phyloP scores from a whole-genome alignment of 1,284 basidiomycete species.

The Puccinia brachypodii region DNA sequence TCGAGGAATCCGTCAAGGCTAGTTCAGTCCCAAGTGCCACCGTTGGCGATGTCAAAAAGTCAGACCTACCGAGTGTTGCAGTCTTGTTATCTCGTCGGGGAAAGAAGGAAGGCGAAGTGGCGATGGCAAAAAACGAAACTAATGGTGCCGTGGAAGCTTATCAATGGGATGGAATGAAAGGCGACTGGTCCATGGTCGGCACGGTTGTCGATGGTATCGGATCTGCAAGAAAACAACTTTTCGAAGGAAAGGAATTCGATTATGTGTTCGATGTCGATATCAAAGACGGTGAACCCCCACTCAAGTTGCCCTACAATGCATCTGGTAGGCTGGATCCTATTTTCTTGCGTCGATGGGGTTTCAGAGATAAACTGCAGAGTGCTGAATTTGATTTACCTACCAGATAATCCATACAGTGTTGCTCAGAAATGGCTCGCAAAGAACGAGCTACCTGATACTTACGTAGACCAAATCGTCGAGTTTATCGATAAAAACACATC shows the following conservation, averaged over 20 bases:
- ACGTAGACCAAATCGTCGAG: conserved; percentile 84
- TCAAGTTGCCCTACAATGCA: conserved; percentile 92
- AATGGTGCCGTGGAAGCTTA: conserved; percentile 53
- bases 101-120: conserved; percentile 45
- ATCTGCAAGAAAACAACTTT: conserved; percentile 78
- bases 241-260: conserved; percentile 88
- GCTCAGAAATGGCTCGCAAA: conserved; percentile 83
- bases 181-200: conserved; percentile 87
- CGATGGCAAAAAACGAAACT: conserved; percentile 40
- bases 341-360: not conserved
- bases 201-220: conserved; percentile 94
- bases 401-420: conserved; percentile 88
- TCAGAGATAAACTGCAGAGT: not conserved
- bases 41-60: conserved; percentile 52
- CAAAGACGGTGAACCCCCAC: conserved; percentile 82
- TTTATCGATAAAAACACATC: conserved; percentile 92
- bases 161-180: conserved; percentile 69
- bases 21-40: conserved; percentile 20
- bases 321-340: conserved; percentile 63
- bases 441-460: conserved; percentile 78
- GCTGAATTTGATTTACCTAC: not conserved
- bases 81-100: conserved; percentile 47
- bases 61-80: conserved; percentile 51
- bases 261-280: conserved; percentile 99
- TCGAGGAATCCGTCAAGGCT: not conserved